These are phyloP conservation scores for Trichomonas tenax DNA, from an alignment of 208 protist genomes.

Conservation along the genomic window DNA sequence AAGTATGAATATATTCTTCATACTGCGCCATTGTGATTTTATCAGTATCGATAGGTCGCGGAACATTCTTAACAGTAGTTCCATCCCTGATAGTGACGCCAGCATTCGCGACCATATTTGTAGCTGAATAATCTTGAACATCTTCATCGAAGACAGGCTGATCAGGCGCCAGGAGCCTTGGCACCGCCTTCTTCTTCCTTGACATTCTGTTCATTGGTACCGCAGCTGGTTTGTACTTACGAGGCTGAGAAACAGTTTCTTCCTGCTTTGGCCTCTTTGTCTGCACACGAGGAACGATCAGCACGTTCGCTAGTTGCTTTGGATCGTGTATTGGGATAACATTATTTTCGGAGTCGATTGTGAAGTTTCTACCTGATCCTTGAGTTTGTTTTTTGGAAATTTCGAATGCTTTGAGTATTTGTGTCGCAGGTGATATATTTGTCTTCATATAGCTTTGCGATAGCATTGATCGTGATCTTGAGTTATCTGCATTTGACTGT, in stretches of 20 bases:
- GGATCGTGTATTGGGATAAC: neutral
- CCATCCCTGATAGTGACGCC: neutral
- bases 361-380: neutral
- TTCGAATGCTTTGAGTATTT: neutral
- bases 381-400: neutral
- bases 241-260: neutral
- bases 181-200: neutral
- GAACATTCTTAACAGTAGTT: neutral
- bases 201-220: neutral
- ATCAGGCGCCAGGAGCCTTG: neutral
- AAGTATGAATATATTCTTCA: neutral
- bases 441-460: neutral
- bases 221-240: neutral
- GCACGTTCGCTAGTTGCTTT: neutral
- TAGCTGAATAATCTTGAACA: neutral
- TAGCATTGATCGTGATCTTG: neutral
- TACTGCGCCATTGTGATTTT: neutral
- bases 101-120: neutral
- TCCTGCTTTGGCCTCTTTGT: neutral
- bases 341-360: neutral
- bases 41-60: neutral
- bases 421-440: neutral
- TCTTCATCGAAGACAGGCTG: neutral
- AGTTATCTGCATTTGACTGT: neutral
- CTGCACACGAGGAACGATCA: neutral